Conservation (phyloP, 2,329 filamentous ascomycete genomes). For the Seiridium cupressi region DNA sequence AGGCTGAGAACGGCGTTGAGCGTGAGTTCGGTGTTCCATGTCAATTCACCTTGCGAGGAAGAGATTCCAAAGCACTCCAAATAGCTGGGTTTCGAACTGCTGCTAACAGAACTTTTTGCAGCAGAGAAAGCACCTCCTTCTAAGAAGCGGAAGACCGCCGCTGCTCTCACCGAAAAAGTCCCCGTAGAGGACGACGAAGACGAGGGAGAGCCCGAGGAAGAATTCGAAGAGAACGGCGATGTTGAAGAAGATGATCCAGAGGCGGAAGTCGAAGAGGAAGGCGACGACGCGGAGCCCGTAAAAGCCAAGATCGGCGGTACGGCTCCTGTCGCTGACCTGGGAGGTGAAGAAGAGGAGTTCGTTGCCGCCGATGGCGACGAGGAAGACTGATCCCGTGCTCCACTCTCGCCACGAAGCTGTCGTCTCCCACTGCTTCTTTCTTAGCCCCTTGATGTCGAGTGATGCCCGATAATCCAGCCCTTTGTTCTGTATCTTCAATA, state of each 20-base stretch:
- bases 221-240: constrained; percentile 23
- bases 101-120: neutral
- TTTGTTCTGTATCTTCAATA: too few species aligned
- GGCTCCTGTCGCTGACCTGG: neutral
- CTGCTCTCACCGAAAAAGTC: constrained; percentile 17
- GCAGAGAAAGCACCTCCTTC: constrained; percentile 25
- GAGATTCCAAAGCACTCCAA: too few species aligned
- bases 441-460: too few species aligned
- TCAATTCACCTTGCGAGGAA: neutral
- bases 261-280: constrained; percentile 14
- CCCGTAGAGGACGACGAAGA: constrained; percentile 22
- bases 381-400: constrained; percentile 1
- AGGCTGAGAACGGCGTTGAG: constrained; percentile 16
- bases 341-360: neutral
- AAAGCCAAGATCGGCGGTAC: constrained; percentile 19
- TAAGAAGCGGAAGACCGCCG: constrained; percentile 29
- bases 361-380: constrained; percentile 5
- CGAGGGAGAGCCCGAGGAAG: constrained; percentile 17
- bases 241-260: constrained; percentile 20
- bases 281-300: constrained; percentile 16
- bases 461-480: too few species aligned
- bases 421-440: too few species aligned
- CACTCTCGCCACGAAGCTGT: too few species aligned
- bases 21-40: constrained; percentile 18
- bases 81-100: too few species aligned